Percentiles rank a stretch among this genome's conserved stretches.
Evolutionary conservation across 805 yeast genomes (phyloP).

Genomic region (Saccharomycopsis microspora): DNA sequence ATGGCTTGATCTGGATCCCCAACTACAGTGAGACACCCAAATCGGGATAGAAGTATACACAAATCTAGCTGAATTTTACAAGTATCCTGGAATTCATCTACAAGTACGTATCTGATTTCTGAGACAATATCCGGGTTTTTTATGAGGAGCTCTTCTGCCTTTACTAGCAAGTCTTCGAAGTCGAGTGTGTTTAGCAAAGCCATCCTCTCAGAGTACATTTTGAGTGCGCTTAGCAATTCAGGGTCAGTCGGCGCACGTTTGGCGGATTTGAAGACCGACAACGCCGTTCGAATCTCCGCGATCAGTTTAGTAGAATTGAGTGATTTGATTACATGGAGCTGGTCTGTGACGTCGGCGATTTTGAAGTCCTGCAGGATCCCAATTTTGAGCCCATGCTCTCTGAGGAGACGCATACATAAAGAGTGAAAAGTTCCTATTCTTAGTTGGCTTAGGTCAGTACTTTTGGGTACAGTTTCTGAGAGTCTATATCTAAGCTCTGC

Average conservation of each 20-base stretch:
- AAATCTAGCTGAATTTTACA: conserved; percentile 65
- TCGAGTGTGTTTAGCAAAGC: conserved; percentile 37
- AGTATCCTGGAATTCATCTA: conserved; percentile 95
- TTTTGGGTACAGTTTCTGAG: conserved; percentile 18
- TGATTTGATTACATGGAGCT: conserved; percentile 32
- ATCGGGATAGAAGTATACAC: conserved; percentile 29
- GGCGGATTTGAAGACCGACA: conserved; percentile 45
- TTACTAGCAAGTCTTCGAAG: conserved; percentile 72
- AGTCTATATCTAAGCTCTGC: conserved; percentile 69
- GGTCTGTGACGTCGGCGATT: conserved; percentile 59
- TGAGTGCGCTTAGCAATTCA: conserved; percentile 20
- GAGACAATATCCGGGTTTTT: conserved; percentile 33
- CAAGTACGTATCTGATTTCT: conserved; percentile 56
- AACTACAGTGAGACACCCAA: conserved; percentile 49
- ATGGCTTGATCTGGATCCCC: conserved; percentile 98
- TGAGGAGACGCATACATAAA: conserved; percentile 52
- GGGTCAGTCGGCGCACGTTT: not conserved
- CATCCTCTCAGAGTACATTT: conserved; percentile 40
- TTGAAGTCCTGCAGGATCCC: conserved; percentile 31
- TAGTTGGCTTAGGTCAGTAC: conserved; percentile 28
- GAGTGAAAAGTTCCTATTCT: conserved; percentile 88
- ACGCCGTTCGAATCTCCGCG: conserved; percentile 24
- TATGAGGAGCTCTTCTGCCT: conserved; percentile 38
- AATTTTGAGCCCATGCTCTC: conserved; percentile 37
- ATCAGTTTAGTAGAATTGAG: conserved; percentile 17